Evolutionary conservation across 495 filamentous ascomycete genomes (phyloP).

Genomic region (Neurospora sp.): DNA sequence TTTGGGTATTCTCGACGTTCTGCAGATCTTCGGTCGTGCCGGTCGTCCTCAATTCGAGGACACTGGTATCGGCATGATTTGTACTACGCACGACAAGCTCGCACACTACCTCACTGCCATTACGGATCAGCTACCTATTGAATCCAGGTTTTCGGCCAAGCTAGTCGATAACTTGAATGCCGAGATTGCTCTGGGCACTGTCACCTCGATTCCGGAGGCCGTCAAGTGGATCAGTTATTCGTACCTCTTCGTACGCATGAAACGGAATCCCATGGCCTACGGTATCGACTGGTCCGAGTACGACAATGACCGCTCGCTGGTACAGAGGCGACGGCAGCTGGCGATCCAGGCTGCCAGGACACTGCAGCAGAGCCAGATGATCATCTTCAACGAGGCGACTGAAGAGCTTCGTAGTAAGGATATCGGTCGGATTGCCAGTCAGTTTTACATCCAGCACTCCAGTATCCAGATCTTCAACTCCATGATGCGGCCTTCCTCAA

Average conservation of each 20-base stretch:
- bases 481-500: constrained; percentile 70
- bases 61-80: constrained; percentile 92
- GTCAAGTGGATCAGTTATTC: constrained; percentile 97
- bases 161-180: constrained; percentile 96
- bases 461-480: constrained; percentile 93
- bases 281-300: constrained; percentile 95
- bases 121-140: constrained; percentile 91
- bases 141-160: constrained; percentile 82
- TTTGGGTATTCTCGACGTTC: constrained; percentile 89
- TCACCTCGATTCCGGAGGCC: constrained; percentile 87
- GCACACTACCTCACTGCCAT: constrained; percentile 88
- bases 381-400: constrained; percentile 90
- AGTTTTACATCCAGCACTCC: constrained; percentile 88
- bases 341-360: constrained; percentile 78
- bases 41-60: constrained; percentile 96
- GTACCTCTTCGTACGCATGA: constrained; percentile 94
- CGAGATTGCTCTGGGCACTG: constrained; percentile 86
- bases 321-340: constrained; percentile 69
- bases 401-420: constrained; percentile 89
- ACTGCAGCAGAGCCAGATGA: constrained; percentile 91
- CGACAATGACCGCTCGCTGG: constrained; percentile 72
- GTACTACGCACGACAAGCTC: constrained; percentile 85
- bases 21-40: constrained; percentile 98
- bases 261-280: constrained; percentile 79
- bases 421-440: constrained; percentile 90